Base-by-base conservation (phyloP, 495 filamentous ascomycete genomes). In the Melanomma pulvis-pyrius region DNA sequence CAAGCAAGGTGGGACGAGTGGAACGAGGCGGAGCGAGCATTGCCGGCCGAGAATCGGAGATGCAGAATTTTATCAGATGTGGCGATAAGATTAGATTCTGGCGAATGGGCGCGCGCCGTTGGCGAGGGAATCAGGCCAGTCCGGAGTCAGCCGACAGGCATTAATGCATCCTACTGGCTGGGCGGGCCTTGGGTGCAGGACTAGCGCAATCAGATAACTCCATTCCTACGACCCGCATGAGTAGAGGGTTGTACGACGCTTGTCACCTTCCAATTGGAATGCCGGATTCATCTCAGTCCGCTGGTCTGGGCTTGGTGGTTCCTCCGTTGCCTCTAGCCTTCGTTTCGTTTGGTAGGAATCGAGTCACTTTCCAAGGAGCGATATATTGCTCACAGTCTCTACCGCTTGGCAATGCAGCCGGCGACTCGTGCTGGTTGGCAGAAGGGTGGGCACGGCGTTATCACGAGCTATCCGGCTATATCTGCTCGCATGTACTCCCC, bases 41-140 rank as follows among this genome's bases (percentile, higher is more conserved):
- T 19, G 12, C 60, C 56, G 44, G 67, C 56, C 59, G 47, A 62
- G 36, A 47, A 53, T 62, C 59, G 59, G 29, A 73, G 21, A 25
- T 55, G 60, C 62, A 36, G 1, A 69, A 34, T 50, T 53, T 70
- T 66, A 67, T 70, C 67, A 61, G 67, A 70, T 70, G 24, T 49
- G 44, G 25, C 61, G 67, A 70, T 70, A 61, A 67, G 55, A 60
- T 60, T 28, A 49, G n/a, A 28, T 32, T 5, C 46, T 7, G n/a
- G 46, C 15, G 8, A 30, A n/a, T 55, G 25, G 29, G 52, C 46
- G 22, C 5, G 46, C 46, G n/a, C 7, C n/a, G 6, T n/a, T 48
- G 36, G 7, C 46, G 17, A 17, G 17, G n/a, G 15, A 21, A 7
- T 55, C 8, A 19, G 26, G 32, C 32, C 13, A 6, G 32, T 36